Evolutionary conservation across 2,329 filamentous ascomycete genomes (phyloP).

Genomic region (Colletotrichum kahawae): DNA sequence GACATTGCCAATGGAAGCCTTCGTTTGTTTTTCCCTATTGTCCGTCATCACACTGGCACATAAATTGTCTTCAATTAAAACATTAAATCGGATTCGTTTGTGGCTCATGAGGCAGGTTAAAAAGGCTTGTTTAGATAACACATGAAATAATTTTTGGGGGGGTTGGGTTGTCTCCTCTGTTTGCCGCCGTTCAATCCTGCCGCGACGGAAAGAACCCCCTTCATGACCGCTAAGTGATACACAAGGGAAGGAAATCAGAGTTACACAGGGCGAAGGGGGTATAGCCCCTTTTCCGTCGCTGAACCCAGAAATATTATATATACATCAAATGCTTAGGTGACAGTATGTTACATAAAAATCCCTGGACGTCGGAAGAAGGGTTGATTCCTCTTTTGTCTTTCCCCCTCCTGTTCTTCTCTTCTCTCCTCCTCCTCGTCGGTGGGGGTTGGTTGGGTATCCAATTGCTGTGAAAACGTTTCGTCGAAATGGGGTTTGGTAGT

Average conservation of each 20-base stretch:
- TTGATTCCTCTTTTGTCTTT: neutral
- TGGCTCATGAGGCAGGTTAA: neutral
- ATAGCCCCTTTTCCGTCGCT: neutral
- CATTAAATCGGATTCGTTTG: neutral
- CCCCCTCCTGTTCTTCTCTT: neutral
- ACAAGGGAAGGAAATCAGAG: neutral
- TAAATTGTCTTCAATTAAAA: neutral
- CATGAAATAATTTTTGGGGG: neutral
- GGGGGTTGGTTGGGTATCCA: neutral
- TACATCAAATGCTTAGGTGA: neutral
- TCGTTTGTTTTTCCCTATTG: neutral
- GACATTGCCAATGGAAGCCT: neutral
- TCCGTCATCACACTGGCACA: neutral
- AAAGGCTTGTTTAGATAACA: neutral
- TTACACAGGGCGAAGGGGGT: neutral
- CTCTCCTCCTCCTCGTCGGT: neutral
- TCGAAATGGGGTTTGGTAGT: neutral
- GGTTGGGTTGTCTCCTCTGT: neutral
- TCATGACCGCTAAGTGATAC: neutral
- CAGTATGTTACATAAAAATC: neutral
- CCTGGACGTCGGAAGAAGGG: neutral
- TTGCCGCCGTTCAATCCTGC: neutral
- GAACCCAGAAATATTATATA: neutral
- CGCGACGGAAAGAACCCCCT: neutral
- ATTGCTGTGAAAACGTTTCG: neutral